phyloP scores from a whole-genome alignment of 208 protist species.

The Balamuthia mandrillaris region DNA sequence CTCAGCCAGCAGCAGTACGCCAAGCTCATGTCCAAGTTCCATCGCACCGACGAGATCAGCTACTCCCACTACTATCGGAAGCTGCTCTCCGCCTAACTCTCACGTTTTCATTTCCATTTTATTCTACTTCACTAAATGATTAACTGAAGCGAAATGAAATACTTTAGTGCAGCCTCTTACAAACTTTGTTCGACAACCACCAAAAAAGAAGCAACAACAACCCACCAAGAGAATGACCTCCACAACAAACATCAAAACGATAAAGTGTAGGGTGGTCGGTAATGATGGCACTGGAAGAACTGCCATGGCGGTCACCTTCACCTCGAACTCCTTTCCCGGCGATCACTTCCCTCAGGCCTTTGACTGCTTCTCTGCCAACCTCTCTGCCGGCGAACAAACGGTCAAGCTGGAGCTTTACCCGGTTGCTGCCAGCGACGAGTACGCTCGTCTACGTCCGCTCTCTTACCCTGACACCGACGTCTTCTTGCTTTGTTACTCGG shows the following conservation, averaged over 20 bases:
- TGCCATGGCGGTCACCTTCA: background rate
- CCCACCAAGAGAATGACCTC: too few species aligned
- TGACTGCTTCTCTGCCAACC: background rate
- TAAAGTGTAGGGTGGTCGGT: background rate
- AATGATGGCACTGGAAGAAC: background rate
- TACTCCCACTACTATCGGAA: background rate
- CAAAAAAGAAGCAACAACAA: too few species aligned
- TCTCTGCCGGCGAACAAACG: background rate
- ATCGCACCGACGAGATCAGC: background rate
- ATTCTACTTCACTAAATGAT: too few species aligned
- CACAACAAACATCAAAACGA: too few species aligned
- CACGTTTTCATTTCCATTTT: too few species aligned
- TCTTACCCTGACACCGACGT: slow-evolving; percentile 51
- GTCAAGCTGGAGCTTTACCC: background rate
- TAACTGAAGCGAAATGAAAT: too few species aligned
- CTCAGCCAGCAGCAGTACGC: slow-evolving; percentile 3
- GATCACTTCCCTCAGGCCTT: background rate
- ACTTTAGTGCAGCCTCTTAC: too few species aligned
- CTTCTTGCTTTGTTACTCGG: slow-evolving; percentile 61
- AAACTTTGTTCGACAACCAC: too few species aligned
- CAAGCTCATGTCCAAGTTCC: background rate
- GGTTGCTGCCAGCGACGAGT: slow-evolving; percentile 36
- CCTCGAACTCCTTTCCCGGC: background rate
- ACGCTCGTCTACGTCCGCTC: slow-evolving; percentile 50
- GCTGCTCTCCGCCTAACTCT: background rate